A percentile compares a stretch with the other conserved stretches of the same genome.
Evolutionary conservation across 2,329 filamentous ascomycete species (phyloP).

Genomic region (Aureobasidium leucospermi): DNA sequence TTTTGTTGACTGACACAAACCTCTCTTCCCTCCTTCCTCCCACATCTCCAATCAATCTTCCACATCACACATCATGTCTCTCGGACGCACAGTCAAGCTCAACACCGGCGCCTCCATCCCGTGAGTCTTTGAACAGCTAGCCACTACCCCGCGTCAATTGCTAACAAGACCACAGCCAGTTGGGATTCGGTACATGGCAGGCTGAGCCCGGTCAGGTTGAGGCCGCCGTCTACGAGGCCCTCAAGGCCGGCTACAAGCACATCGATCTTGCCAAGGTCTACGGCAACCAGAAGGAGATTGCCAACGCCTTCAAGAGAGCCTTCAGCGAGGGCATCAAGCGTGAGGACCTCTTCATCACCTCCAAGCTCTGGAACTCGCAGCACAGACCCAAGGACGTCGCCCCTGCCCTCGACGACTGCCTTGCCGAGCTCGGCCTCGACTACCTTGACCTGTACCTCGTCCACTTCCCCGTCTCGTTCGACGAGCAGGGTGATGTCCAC

Average conservation of each 20-base stretch:
- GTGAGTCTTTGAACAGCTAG: background rate
- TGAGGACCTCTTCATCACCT: slow-evolving; percentile 66
- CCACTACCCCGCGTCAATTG: background rate
- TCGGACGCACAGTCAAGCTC: slow-evolving; percentile 18
- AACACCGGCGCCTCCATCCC: slow-evolving; percentile 33
- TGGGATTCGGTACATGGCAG: slow-evolving; percentile 76
- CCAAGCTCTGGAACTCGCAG: slow-evolving; percentile 76
- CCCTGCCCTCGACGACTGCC: slow-evolving; percentile 52
- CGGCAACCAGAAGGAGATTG: slow-evolving; percentile 69
- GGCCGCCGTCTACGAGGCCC: slow-evolving; percentile 57
- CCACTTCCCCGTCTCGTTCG: slow-evolving; percentile 39
- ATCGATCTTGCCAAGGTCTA: slow-evolving; percentile 64
- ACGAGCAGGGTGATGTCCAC: slow-evolving; percentile 7
- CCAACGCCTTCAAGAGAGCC: slow-evolving; percentile 64
- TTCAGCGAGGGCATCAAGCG: slow-evolving; percentile 59
- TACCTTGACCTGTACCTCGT: slow-evolving; percentile 67
- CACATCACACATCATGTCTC: slow-evolving; percentile 8
- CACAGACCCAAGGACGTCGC: slow-evolving; percentile 54
- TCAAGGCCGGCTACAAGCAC: slow-evolving; percentile 17
- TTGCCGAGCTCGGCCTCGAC: slow-evolving; percentile 54
- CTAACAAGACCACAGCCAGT: slow-evolving; percentile 12
- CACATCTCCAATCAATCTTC: background rate
- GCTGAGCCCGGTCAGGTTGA: slow-evolving; percentile 61
- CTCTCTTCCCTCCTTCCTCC: background rate
- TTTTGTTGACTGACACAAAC: background rate